Base-by-base conservation (phyloP, 805 yeast species). In the Candida pseudofarinosa region DNA sequence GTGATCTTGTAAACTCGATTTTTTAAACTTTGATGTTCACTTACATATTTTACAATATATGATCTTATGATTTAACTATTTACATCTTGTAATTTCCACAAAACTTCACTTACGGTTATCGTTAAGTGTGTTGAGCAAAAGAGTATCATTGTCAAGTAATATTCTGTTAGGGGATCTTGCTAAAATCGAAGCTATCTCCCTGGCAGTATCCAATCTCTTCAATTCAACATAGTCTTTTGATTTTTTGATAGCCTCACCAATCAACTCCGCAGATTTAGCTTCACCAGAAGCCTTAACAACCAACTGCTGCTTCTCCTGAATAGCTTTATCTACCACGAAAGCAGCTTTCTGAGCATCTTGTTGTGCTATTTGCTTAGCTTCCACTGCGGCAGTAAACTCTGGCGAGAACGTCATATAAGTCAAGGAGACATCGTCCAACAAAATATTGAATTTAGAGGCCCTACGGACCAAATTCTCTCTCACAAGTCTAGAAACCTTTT, bases 311-410 rank as follows among this genome's bases (percentile, higher is more conserved):
- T 93, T 93, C 71, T 93, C 98, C 69, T 93, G 99, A 55, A 87
- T 81, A 6, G 99, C 99, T 63, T 89, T 88, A 65, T 93, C 99
- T 41, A 93, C 99, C 35, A 93, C 75, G 54, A 90, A 93, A 0
- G 98, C 97, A 6, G 99, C 98, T 65, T 96, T 83, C 70, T 93
- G 97, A 16, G 99, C 98, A 63, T 93, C 99, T 74, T 93, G 99
- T 67, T 93, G 99, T 20, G 99, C 98, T 67, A 93, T 93, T 73
- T 93, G 99, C 69, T 93, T 93, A 45, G 97, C 96, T 71, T 93
- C 99, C 43, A 93, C 99, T 3, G 98, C 98, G 36, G 85, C 82
- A 34, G 98, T 90, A 65, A 93, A 93, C 67, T 93, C 99, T 20
- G 99, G 99, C 2, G 96, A 86, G 65, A 93, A 93, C 1, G 97